These are phyloP conservation scores for Ascodesmis nigricans DNA, from an alignment of 495 filamentous ascomycete species.

Conservation along the genomic window DNA sequence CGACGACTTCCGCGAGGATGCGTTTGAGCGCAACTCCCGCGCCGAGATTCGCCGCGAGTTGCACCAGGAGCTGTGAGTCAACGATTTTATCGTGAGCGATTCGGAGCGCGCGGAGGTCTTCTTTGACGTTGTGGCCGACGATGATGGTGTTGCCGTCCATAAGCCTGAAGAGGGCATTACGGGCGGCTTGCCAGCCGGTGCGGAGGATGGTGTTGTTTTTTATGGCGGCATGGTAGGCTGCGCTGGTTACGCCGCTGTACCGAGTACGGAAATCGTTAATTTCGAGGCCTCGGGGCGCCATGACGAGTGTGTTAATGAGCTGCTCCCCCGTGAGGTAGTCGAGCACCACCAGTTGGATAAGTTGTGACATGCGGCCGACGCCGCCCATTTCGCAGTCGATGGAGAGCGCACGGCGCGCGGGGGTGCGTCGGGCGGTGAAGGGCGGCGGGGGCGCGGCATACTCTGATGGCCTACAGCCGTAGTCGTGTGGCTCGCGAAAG, in stretches of 20 bases:
- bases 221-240: slow-evolving; percentile 21
- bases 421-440: too few species aligned
- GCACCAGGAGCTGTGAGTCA: too few species aligned
- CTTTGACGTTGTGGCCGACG: slow-evolving; percentile 27
- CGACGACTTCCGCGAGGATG: slow-evolving; percentile 20
- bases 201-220: not conserved
- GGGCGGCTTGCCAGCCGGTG: slow-evolving; percentile 24
- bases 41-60: too few species aligned
- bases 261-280: slow-evolving; percentile 24
- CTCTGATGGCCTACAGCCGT: too few species aligned
- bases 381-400: slow-evolving; percentile 19
- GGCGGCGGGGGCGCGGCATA: too few species aligned
- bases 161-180: slow-evolving; percentile 24
- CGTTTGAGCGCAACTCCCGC: too few species aligned
- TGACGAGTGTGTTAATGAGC: slow-evolving; percentile 26
- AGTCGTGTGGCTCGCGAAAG: too few species aligned
- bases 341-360: slow-evolving; percentile 22
- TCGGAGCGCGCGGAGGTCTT: slow-evolving; percentile 26
- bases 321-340: slow-evolving; percentile 30
- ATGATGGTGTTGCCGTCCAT: slow-evolving; percentile 27
- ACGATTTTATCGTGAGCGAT: slow-evolving; percentile 26
- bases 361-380: slow-evolving; percentile 3
- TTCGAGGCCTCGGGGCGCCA: slow-evolving; percentile 16
- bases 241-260: slow-evolving; percentile 23
- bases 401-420: slow-evolving; percentile 13